These are phyloP conservation scores for Cordia subcordata DNA, from an alignment of 257 asterid species.

Conservation along the genomic window DNA sequence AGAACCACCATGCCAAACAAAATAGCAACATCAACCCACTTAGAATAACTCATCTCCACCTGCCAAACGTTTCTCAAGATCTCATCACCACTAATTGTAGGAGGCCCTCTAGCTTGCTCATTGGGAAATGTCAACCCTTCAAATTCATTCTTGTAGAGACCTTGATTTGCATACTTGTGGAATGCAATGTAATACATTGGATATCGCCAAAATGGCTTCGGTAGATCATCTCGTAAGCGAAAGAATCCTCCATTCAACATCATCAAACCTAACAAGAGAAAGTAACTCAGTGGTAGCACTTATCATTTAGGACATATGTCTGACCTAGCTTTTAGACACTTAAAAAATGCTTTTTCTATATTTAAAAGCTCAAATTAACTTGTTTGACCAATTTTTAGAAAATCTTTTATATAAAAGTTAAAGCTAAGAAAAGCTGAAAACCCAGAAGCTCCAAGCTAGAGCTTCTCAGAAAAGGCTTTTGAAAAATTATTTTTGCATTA, in stretches of 20 bases:
- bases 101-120: conserved; percentile 24
- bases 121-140: conserved; percentile 9
- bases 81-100: conserved; percentile 29
- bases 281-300: too few relatives aligned
- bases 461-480: too few relatives aligned
- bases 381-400: too few relatives aligned
- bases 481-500: too few relatives aligned
- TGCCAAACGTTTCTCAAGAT: conserved; percentile 48
- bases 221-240: conserved; percentile 23
- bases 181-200: conserved; percentile 28
- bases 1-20: conserved; percentile 43
- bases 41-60: conserved; percentile 47
- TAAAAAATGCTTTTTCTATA: too few relatives aligned
- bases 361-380: too few relatives aligned
- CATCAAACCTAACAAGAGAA: too few relatives aligned
- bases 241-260: conserved; percentile 32
- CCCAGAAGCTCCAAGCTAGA: too few relatives aligned
- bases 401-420: too few relatives aligned
- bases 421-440: too few relatives aligned
- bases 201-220: conserved; percentile 23
- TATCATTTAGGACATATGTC: too few relatives aligned
- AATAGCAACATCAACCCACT: conserved; percentile 50
- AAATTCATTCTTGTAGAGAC: conserved; percentile 35
- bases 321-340: too few relatives aligned
- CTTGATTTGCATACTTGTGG: conserved; percentile 32